Percentiles rank a stretch among this genome's conserved stretches.
phyloP scores from a whole-genome alignment of 352 stramenopile species.

The Phytopythium montanum region DNA sequence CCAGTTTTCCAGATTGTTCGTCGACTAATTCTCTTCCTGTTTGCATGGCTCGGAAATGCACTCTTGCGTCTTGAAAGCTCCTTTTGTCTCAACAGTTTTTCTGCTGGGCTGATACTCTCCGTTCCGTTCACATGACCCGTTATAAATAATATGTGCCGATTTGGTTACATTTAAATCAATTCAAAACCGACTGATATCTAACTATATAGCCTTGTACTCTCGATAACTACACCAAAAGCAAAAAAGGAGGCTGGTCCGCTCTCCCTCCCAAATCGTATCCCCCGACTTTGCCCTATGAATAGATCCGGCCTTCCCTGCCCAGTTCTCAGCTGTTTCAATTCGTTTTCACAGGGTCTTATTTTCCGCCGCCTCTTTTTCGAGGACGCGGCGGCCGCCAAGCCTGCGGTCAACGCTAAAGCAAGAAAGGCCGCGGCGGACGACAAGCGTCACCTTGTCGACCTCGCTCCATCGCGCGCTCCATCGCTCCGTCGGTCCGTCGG shows the following conservation, averaged over 20 bases:
- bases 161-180: too few species aligned
- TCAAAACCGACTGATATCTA: too few species aligned
- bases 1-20: background rate
- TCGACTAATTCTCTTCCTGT: background rate
- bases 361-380: background rate
- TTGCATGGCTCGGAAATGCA: background rate
- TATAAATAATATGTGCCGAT: too few species aligned
- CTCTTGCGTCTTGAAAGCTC: background rate
- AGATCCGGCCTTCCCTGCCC: too few species aligned
- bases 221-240: too few species aligned
- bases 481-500: too few species aligned
- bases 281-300: background rate
- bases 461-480: too few species aligned
- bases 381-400: background rate
- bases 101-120: background rate
- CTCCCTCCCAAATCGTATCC: background rate
- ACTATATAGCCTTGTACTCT: too few species aligned
- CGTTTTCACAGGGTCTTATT: slow-evolving; percentile 1
- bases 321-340: slow-evolving; percentile 2
- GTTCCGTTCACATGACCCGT: too few species aligned
- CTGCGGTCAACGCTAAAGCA: background rate
- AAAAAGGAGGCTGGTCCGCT: too few species aligned
- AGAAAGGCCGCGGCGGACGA: background rate
- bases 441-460: background rate
- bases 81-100: background rate